These are phyloP conservation scores for Bipolaris cookei DNA, from an alignment of 2,329 filamentous ascomycete genomes.

Conservation along the genomic window DNA sequence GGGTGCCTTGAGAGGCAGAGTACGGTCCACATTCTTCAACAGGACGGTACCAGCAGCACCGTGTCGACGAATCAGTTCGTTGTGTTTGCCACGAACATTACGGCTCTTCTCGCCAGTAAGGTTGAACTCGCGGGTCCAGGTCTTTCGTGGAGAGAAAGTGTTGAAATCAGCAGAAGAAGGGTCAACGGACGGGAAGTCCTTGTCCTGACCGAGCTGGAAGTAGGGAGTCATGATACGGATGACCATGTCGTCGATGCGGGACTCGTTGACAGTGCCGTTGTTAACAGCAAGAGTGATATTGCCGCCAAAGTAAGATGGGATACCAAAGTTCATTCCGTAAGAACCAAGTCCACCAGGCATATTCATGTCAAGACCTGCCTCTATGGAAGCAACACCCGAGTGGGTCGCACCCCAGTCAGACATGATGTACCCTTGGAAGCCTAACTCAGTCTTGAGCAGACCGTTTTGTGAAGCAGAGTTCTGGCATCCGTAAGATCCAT, in stretches of 20 bases:
- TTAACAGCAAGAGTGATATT: constrained; percentile 50
- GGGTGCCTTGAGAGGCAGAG: constrained; percentile 61
- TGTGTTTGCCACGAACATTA: constrained; percentile 52
- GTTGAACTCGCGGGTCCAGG: constrained; percentile 42
- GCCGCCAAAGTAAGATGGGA: constrained; percentile 53
- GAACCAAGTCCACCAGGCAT: constrained; percentile 46
- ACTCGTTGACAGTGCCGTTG: constrained; percentile 51
- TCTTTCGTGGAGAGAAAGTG: constrained; percentile 51
- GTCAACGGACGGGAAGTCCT: constrained; percentile 50
- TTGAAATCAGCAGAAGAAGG: constrained; percentile 39
- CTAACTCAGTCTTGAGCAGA: constrained; percentile 59
- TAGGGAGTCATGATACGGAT: constrained; percentile 56
- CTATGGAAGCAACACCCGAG: constrained; percentile 50
- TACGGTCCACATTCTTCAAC: constrained; percentile 57
- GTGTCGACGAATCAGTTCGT: constrained; percentile 49
- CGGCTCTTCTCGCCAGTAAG: constrained; percentile 44
- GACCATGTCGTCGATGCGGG: constrained; percentile 56
- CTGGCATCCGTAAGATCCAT: constrained; percentile 47
- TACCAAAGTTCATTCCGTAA: constrained; percentile 40
- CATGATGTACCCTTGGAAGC: constrained; percentile 56
- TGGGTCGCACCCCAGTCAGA: constrained; percentile 56
- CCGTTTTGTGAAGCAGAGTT: constrained; percentile 56
- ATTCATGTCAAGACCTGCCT: constrained; percentile 59
- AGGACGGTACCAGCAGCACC: constrained; percentile 52
- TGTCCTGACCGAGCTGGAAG: constrained; percentile 53